These are phyloP conservation scores for Quercus wislizeni DNA, from an alignment of 306 rosid genomes.

Conservation along the genomic window DNA sequence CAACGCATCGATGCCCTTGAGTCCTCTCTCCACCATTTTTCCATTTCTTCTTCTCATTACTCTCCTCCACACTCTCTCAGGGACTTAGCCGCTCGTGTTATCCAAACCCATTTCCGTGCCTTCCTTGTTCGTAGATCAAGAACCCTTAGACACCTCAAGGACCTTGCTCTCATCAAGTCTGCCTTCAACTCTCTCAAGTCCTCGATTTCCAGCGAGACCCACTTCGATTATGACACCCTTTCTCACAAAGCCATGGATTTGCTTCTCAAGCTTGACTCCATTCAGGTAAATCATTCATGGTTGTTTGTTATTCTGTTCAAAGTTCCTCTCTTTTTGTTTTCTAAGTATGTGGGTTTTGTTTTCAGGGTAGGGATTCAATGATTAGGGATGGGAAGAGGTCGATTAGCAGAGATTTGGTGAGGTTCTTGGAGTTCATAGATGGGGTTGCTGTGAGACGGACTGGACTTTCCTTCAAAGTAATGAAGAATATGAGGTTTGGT, in stretches of 20 bases:
- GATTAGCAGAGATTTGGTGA: constrained; percentile 63
- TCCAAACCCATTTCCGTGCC: constrained; percentile 82
- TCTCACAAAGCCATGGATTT: constrained; percentile 56
- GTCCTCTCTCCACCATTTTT: constrained; percentile 49
- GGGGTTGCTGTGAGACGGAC: constrained; percentile 50
- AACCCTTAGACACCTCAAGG: constrained; percentile 77
- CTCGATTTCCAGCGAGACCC: constrained; percentile 33
- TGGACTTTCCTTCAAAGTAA: constrained; percentile 31
- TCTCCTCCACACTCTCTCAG: constrained; percentile 45
- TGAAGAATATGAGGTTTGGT: constrained; percentile 41
- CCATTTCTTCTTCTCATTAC: constrained; percentile 11
- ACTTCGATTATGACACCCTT: constrained; percentile 46
- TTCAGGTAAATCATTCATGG: constrained; percentile 50
- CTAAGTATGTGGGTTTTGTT: neutral
- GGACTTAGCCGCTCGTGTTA: constrained; percentile 62
- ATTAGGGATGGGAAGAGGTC: constrained; percentile 64
- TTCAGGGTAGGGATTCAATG: constrained; percentile 62
- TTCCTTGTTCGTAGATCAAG: constrained; percentile 85
- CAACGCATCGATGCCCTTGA: constrained; percentile 84
- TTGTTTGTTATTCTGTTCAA: neutral
- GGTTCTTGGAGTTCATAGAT: constrained; percentile 69
- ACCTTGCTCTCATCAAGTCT: constrained; percentile 70
- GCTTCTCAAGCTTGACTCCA: constrained; percentile 68
- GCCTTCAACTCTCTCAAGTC: constrained; percentile 53
- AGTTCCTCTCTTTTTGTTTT: neutral